Evolutionary conservation across 2,329 filamentous ascomycete genomes (phyloP), one percentile per base, ranked within the genome.

Genomic region (Lasiodiplodia sp.): DNA sequence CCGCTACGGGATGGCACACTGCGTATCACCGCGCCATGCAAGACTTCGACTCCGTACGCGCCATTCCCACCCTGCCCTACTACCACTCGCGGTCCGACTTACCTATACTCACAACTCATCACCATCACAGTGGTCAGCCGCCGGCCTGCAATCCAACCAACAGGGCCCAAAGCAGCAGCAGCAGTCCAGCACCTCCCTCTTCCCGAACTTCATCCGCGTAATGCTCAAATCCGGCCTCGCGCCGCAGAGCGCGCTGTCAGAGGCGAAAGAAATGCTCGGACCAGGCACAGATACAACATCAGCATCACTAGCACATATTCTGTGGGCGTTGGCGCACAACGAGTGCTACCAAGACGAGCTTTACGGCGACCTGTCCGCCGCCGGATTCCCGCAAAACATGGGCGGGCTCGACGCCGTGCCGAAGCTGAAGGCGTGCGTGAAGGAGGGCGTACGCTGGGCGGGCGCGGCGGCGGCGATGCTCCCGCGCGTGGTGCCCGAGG

Each of bases 241-340:
- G 11, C 60, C 60, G 34, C 44, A 38, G 3, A 52, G 44, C 44
- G 60, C 60, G 12, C 21, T 63, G 6, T 52, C 60, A 11, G 60
- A 63, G 31, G 44, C 47, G 8, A 52, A 63, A 34, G 47, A 63
- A n/a, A 63, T 63, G 60, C 60, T 63, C 10, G 60, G 60, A 4
- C 60, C 60, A 0, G 60, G 60, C 2, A 63, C 60, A 3, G 60
- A 63, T 7, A 63, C 60, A 18, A 52, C 60, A 10, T 63, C 60
- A 16, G 44, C 60, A 6, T 52, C 60, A 6, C 60, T 63, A 10
- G 60, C 60, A 2, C 60, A 63, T 18, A 52, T 63, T 11, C n/a
- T 63, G 4, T 63, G 60, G 60, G 60, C 60, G 11, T 28, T 63
- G 18, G 60, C 60, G 12, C 60, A 63, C 31, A 52, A 63, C n/a